Base-by-base conservation (phyloP, 2,329 filamentous ascomycete genomes). In the Aspergillus vadensis region DNA sequence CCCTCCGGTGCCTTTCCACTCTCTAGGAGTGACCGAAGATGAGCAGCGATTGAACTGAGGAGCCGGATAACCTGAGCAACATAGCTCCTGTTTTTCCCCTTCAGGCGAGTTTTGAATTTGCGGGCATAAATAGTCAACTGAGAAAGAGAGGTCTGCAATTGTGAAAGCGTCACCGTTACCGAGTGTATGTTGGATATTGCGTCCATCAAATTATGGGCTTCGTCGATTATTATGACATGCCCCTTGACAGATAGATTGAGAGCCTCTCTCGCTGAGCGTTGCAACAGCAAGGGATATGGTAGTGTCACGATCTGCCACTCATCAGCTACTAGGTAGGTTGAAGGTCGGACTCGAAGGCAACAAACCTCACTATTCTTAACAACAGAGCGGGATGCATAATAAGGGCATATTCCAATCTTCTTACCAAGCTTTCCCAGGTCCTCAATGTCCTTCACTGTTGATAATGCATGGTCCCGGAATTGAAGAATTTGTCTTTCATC, bases 181-280 rank as follows among this genome's bases (percentile, higher is more conserved):
- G 93, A 93, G 73, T 97, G 88, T 36, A 97, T 95, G 49, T 88
- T 89, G 15, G 91, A 86, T 49, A 99, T 91, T 0, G 94, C 92
- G 74, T 97, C 93, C 89, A 97, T 97, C 55, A 99, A 85, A 71
- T 99, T 99, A 74, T 99, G 95, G 0, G 95, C 95, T 79, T 99
- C 95, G 67, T 99, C 95, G 51, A 99, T 91, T 25, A 99, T 90
- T n/a, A 99, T 88, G 0, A 99, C 83, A 70, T 96, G 95, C 5
- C 88, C 87, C 68, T 96, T 92, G 8, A 99, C 77, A 23, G 90
- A 94, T 47, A 99, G 87, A 0, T 90, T 89, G 0, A 99, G 82
- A 0, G 95, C 92, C 62, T 98, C 93, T 52, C 95, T 84, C 0
- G 95, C 93, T 4, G 88, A 91, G 69, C 88, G 91, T 70, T 98